Evolutionary conservation across 306 rosid genomes (phyloP).

Genomic region (Fagus sylvatica): DNA sequence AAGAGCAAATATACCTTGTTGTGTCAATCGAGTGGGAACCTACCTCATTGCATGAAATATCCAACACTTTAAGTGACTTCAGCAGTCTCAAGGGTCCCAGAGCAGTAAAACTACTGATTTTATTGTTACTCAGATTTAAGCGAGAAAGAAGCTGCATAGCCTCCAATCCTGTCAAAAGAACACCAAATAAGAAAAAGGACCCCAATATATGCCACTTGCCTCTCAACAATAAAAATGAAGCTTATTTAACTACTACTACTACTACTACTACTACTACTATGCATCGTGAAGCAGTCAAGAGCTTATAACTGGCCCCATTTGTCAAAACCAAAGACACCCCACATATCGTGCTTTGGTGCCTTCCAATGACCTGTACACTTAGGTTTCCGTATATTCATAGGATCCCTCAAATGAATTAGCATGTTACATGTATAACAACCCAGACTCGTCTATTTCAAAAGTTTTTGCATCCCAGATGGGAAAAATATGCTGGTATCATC

Average conservation of each 20-base stretch:
- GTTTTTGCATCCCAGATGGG: not conserved
- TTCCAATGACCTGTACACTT: not conserved
- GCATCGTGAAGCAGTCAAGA: conserved; percentile 6
- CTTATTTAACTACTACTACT: not conserved
- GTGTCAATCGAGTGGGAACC: conserved; percentile 73
- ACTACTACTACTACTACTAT: not conserved
- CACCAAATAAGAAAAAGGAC: not conserved
- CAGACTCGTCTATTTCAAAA: not conserved
- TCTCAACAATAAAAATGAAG: not conserved
- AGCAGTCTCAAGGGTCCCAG: conserved; percentile 65
- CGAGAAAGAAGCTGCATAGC: conserved; percentile 81
- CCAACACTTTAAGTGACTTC: conserved; percentile 61
- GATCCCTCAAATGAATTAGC: not conserved
- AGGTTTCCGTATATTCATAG: not conserved
- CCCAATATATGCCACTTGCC: conserved; percentile 15
- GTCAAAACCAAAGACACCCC: not conserved
- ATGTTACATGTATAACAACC: not conserved
- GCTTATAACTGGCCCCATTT: not conserved
- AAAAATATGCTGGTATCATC: not conserved
- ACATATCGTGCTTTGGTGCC: not conserved
- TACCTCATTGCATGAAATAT: conserved; percentile 70
- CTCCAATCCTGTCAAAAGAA: conserved; percentile 73
- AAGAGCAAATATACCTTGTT: conserved; percentile 63
- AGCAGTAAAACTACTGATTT: conserved; percentile 64
- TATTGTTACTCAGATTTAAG: conserved; percentile 79